Percentiles rank a stretch among this genome's conserved stretches.
Conservation (phyloP, 2,329 filamentous ascomycete species). For the Trichoderma atrobrunneum region DNA sequence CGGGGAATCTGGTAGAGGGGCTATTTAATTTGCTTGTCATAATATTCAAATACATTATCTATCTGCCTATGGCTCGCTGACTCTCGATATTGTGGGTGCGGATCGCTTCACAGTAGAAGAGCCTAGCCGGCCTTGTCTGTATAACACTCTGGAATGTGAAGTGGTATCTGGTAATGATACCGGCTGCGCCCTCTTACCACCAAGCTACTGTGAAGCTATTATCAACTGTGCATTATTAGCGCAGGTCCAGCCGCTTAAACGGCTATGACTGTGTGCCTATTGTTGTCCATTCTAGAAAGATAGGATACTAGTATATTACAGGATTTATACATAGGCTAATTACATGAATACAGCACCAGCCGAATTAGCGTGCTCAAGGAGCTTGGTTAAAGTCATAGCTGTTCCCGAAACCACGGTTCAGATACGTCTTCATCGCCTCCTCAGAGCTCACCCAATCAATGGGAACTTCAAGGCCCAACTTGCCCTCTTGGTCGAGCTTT, state of each 20-base stretch:
- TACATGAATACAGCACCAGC: background rate
- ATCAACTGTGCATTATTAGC: background rate
- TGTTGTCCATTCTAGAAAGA: background rate
- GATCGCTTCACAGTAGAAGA: background rate
- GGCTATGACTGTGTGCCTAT: background rate
- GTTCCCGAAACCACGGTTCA: slow-evolving; percentile 58
- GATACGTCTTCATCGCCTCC: slow-evolving; percentile 45
- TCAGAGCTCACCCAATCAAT: slow-evolving; percentile 47
- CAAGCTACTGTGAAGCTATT: background rate
- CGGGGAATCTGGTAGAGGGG: background rate
- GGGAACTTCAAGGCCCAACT: slow-evolving; percentile 46
- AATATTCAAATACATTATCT: background rate
- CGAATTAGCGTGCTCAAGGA: background rate
- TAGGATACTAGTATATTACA: background rate
- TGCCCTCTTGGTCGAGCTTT: slow-evolving; percentile 37
- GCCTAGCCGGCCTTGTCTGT: too few relatives aligned
- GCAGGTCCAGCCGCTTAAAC: background rate
- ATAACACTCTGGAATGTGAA: background rate
- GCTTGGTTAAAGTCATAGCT: slow-evolving; percentile 59
- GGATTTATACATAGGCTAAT: background rate
- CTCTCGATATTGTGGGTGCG: background rate
- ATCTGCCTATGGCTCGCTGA: background rate
- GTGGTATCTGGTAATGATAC: background rate
- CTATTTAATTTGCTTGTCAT: background rate
- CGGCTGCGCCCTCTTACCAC: too few relatives aligned